Percentiles rank a stretch among this genome's conserved stretches.
Conservation (phyloP, 2,329 filamentous ascomycete species). For the Pseudocercospora musae region DNA sequence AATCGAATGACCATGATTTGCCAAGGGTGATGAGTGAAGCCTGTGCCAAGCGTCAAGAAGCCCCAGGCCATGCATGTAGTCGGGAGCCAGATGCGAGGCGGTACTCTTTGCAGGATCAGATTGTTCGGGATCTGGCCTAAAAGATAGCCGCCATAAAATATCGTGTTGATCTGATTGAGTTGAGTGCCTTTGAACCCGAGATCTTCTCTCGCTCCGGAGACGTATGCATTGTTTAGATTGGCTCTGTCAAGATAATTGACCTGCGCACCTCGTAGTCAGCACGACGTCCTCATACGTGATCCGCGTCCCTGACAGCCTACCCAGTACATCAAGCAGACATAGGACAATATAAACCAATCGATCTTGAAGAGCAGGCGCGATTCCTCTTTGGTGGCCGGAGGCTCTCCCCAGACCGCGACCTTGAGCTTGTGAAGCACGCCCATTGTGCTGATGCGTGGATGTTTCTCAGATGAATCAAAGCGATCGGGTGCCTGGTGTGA, state of each 20-base stretch:
- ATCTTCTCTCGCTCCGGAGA: slow-evolving; percentile 54
- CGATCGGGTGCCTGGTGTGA: neutral
- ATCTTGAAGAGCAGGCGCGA: slow-evolving; percentile 29
- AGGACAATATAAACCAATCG: slow-evolving; percentile 35
- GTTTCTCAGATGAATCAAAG: neutral
- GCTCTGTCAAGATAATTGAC: slow-evolving; percentile 45
- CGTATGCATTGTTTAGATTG: slow-evolving; percentile 55
- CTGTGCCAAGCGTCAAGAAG: slow-evolving; percentile 53
- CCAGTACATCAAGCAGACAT: slow-evolving; percentile 42
- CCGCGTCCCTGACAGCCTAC: neutral
- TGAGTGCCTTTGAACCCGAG: slow-evolving; percentile 49
- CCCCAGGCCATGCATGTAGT: slow-evolving; percentile 57
- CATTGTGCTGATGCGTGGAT: slow-evolving; percentile 12
- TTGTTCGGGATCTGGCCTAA: slow-evolving; percentile 62
- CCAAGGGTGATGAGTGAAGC: slow-evolving; percentile 49
- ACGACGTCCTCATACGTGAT: neutral
- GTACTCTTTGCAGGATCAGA: slow-evolving; percentile 60
- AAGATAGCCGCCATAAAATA: slow-evolving; percentile 39
- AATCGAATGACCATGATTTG: slow-evolving; percentile 60
- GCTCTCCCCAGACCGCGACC: slow-evolving; percentile 28
- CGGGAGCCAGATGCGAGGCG: slow-evolving; percentile 54
- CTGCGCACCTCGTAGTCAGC: neutral
- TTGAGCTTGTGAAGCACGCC: slow-evolving; percentile 22
- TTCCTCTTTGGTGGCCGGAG: slow-evolving; percentile 27
- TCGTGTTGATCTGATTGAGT: slow-evolving; percentile 43